Percentiles rank a stretch among this genome's conserved stretches.
Conservation (phyloP, 2,329 filamentous ascomycete species). For the Nannizziopsis arthrosporioides region DNA sequence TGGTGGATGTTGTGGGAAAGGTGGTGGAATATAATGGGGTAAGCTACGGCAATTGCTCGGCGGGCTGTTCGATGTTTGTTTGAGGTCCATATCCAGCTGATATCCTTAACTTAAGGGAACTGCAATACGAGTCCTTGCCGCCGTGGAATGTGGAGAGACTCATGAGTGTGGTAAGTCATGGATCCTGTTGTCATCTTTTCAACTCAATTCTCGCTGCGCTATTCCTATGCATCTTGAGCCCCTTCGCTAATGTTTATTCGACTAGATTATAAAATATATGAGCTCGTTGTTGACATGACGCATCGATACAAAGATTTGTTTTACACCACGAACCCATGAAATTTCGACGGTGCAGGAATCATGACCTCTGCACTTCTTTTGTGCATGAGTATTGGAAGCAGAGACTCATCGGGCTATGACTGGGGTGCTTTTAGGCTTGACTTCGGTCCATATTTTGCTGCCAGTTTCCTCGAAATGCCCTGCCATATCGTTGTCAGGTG, state of each 20-base stretch:
- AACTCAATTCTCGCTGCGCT: neutral
- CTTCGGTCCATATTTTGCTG: too few relatives aligned
- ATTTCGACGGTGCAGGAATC: neutral
- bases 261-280: constrained; percentile 61
- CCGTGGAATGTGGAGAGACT: constrained; percentile 34
- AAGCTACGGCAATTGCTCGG: constrained; percentile 7
- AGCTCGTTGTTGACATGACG: constrained; percentile 73
- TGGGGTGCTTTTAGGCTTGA: too few relatives aligned
- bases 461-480: too few relatives aligned
- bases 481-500: too few relatives aligned
- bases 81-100: neutral
- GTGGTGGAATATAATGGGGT: constrained; percentile 34
- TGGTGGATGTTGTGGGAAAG: constrained; percentile 39
- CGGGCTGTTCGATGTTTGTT: neutral
- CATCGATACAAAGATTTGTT: constrained; percentile 75
- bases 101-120: constrained; percentile 22
- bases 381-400: too few relatives aligned
- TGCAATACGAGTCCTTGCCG: constrained; percentile 32
- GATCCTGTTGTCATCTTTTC: neutral
- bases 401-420: too few relatives aligned
- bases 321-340: constrained; percentile 40
- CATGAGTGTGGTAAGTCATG: constrained; percentile 28
- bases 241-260: neutral
- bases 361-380: neutral
- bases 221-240: neutral